phyloP scores from a whole-genome alignment of 148 eudicot genomes.

The Vaccinium corymbosum region DNA sequence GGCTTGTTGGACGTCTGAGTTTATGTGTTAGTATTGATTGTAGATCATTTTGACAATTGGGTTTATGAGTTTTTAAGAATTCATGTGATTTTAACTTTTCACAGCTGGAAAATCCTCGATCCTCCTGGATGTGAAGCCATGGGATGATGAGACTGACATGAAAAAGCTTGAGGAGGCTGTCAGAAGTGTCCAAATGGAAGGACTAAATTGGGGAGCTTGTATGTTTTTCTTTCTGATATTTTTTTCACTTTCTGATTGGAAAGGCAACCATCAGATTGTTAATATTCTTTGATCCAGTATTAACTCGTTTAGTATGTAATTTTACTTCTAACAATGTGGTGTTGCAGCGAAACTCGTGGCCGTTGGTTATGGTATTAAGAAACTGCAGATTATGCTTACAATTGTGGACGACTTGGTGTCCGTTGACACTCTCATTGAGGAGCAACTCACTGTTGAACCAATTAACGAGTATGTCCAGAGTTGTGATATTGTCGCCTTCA shows the following conservation, averaged over 20 bases:
- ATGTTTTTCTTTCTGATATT: constrained; percentile 23
- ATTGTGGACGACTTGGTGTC: constrained; percentile 91
- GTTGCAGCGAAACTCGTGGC: constrained; percentile 78
- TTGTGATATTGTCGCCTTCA: constrained; percentile 94
- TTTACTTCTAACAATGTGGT: background rate
- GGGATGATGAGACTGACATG: constrained; percentile 99
- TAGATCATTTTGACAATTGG: background rate
- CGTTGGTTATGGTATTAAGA: constrained; percentile 97
- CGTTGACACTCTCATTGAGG: constrained; percentile 70
- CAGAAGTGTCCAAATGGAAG: constrained; percentile 70
- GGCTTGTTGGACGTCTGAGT: background rate
- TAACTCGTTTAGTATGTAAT: background rate
- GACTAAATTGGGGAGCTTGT: constrained; percentile 95
- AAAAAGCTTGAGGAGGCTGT: constrained; percentile 90
- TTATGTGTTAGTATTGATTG: background rate
- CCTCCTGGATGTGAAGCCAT: constrained; percentile 80
- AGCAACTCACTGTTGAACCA: constrained; percentile 65
- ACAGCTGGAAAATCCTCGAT: constrained; percentile 91
- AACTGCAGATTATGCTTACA: constrained; percentile 80
- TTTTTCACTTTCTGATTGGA: background rate
- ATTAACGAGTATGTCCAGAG: constrained; percentile 88
- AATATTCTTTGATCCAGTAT: background rate
- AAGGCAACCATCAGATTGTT: background rate
- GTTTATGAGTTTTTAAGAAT: background rate
- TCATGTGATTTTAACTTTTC: background rate